Base-by-base conservation (phyloP, 2,329 filamentous ascomycete genomes). In the Colletotrichum sojae region DNA sequence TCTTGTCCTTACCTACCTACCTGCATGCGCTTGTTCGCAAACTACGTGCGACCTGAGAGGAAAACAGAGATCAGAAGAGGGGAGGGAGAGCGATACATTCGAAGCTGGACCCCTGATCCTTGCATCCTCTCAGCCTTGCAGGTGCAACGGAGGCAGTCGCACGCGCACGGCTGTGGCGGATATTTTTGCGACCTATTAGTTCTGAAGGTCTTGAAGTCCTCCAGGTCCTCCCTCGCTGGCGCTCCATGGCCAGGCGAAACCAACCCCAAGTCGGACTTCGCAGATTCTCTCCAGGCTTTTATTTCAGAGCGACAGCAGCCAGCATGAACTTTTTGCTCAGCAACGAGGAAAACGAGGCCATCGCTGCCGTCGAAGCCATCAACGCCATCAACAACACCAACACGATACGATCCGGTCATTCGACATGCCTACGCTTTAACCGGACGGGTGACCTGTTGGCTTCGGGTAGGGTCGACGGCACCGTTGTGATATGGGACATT, bases 401-500 rank as follows among this genome's bases (percentile, higher is more conserved):
- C 77, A 95, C 92, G 67, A 91, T 99, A 72, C 92, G 95, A 58
- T 90, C 87, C 49, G 88, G 89, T 27, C 89, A 91, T 81, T 87
- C 89, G 67, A 89, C 88, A 73, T 90, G 88, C 76, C 82, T 91
- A 71, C 94, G 95, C 73, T 99, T 99, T 87, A 98, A 95, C 77
- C 93, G 94, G 77, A 93, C 91, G 77, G 96, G 96, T 80, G 95
- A 99, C 81, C 95, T 96, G 75, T 90, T 99, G 72, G 96, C 96
- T 52, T 97, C 95, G 36, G 96, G 96, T 72, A 91, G 96, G 77
- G 93, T 94, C 71, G 96, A 99, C 82, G 96, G 96, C 73, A 96
- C 94, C 5, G 92, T 99, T 48, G 94, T 97, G 63, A 92, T 99
- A 54, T 99, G 97, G 87, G 96, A 99, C 78, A 90, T 98, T 57